These are phyloP conservation scores for Wakefieldia striispora DNA, from an alignment of 768 basidiomycete species.

Conservation along the genomic window DNA sequence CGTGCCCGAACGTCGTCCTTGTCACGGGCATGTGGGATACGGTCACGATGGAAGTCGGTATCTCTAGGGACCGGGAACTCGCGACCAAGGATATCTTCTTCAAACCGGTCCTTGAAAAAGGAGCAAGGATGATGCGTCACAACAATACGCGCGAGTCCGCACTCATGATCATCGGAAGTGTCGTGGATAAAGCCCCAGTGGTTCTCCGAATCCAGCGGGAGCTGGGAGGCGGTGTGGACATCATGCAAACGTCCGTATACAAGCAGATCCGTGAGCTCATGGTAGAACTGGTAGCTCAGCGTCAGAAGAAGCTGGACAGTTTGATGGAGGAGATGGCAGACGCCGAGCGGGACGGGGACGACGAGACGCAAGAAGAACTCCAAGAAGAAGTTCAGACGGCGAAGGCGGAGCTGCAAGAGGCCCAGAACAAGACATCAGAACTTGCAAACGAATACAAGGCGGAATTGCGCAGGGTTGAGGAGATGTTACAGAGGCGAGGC, in stretches of 20 bases:
- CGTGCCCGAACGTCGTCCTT: conserved; percentile 46
- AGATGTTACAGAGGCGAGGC: conserved; percentile 18
- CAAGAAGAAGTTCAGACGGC: conserved; percentile 35
- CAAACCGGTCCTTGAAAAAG: conserved; percentile 45
- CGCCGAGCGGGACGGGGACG: conserved; percentile 41
- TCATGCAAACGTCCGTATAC: conserved; percentile 54
- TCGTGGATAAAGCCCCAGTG: conserved; percentile 38
- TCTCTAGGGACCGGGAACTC: conserved; percentile 44
- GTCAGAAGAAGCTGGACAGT: conserved; percentile 42
- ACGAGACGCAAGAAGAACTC: conserved; percentile 44
- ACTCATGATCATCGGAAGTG: conserved; percentile 38
- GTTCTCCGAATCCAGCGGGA: conserved; percentile 55
- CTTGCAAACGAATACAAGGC: conserved; percentile 27
- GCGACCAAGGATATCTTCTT: conserved; percentile 44
- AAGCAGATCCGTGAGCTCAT: conserved; percentile 50
- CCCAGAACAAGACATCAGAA: conserved; percentile 19
- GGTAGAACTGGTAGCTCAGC: conserved; percentile 41
- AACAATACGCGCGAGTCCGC: conserved; percentile 44
- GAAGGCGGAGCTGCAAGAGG: conserved; percentile 19
- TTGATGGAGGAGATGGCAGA: conserved; percentile 46
- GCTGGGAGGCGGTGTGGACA: conserved; percentile 42
- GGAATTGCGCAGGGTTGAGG: conserved; percentile 27
- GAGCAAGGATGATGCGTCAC: conserved; percentile 45
- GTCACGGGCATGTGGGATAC: conserved; percentile 54
- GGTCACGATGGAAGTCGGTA: conserved; percentile 33